Percentiles rank a stretch among this genome's conserved stretches.
phyloP scores from a whole-genome alignment of 352 stramenopile species.

The Phytophthora agathidicida region DNA sequence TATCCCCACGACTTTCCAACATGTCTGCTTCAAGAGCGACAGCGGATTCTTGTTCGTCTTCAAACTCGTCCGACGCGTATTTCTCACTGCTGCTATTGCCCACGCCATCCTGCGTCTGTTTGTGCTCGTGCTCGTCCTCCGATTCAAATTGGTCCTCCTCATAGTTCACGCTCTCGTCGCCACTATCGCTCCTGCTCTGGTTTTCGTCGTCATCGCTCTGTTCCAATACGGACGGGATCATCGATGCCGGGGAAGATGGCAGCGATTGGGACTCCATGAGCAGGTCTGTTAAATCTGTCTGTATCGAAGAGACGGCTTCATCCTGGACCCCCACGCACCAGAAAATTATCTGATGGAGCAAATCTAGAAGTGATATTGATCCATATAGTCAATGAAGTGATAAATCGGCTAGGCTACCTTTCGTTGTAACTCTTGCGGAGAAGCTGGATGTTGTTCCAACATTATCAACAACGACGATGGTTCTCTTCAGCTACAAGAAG shows the following conservation, averaged over 20 bases:
- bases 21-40: neutral
- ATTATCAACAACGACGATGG: too few relatives aligned
- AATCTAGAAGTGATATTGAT: too few relatives aligned
- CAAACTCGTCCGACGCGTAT: constrained; percentile 22
- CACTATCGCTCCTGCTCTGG: neutral
- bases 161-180: constrained; percentile 2
- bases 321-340: too few relatives aligned
- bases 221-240: constrained; percentile 10
- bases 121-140: neutral
- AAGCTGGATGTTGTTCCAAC: too few relatives aligned
- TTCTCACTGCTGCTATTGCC: constrained; percentile 11
- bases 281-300: neutral
- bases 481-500: too few relatives aligned
- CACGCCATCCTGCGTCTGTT: neutral
- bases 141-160: constrained; percentile 27
- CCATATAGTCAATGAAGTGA: too few relatives aligned
- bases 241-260: constrained; percentile 10
- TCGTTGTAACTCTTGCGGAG: too few relatives aligned
- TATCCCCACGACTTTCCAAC: too few relatives aligned
- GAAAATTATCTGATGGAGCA: too few relatives aligned
- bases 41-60: constrained; percentile 15
- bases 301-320: constrained; percentile 5
- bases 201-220: constrained; percentile 7
- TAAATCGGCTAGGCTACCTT: too few relatives aligned
- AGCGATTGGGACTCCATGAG: constrained; percentile 10